Conservation (phyloP, 768 basidiomycete genomes). For the Suillus discolor region DNA sequence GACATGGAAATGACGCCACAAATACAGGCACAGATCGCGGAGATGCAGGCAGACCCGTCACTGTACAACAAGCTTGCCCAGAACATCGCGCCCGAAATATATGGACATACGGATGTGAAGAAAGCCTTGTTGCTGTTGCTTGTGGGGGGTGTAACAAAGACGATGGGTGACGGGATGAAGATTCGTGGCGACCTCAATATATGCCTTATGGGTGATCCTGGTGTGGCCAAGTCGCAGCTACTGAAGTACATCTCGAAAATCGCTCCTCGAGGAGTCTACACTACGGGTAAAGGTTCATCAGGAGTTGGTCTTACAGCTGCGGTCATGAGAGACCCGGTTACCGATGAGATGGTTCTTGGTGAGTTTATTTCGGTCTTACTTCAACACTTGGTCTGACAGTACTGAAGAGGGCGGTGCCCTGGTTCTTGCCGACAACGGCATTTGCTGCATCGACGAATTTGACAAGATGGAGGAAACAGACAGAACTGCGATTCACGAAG, state of each 20-base stretch:
- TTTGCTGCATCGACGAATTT: constrained; percentile 99
- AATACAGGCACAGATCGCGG: constrained; percentile 67
- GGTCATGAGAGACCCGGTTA: constrained; percentile 98
- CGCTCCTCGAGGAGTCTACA: constrained; percentile 96
- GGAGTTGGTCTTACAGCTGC: constrained; percentile 99
- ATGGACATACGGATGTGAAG: constrained; percentile 96
- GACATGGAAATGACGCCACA: constrained; percentile 93
- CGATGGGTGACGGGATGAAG: constrained; percentile 96
- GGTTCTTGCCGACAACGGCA: constrained; percentile 97
- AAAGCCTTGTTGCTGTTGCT: constrained; percentile 91
- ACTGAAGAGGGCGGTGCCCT: constrained; percentile 95
- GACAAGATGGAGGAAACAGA: constrained; percentile 99
- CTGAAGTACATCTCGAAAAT: constrained; percentile 99
- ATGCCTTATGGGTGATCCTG: constrained; percentile 99
- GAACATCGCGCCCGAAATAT: constrained; percentile 98
- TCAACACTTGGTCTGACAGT: constrained; percentile 14
- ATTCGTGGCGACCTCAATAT: constrained; percentile 98
- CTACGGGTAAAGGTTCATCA: constrained; percentile 97
- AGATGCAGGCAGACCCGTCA: constrained; percentile 72
- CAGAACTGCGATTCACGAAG: constrained; percentile 98
- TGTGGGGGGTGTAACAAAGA: constrained; percentile 95
- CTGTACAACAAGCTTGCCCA: constrained; percentile 87
- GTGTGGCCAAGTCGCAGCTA: constrained; percentile 97
- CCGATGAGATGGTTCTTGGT: constrained; percentile 99
- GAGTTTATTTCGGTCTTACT: constrained; percentile 32